These are phyloP conservation scores for Cordyceps cicadae DNA, from an alignment of 2,329 filamentous ascomycete genomes.

Conservation along the genomic window DNA sequence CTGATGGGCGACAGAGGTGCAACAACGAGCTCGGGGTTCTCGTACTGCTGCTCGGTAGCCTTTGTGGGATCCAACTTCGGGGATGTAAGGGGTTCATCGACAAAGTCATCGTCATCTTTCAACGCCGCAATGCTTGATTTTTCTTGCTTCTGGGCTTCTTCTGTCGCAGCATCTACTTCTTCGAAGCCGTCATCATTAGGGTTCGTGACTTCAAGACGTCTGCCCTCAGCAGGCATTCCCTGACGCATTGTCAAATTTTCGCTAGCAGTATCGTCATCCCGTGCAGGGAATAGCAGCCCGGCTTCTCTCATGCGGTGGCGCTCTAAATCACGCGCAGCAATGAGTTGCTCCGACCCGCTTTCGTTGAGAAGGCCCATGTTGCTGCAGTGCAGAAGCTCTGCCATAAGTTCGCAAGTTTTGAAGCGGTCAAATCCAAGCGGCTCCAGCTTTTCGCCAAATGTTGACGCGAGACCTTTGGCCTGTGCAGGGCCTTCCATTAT, in stretches of 20 bases:
- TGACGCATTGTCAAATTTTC: conserved; percentile 58
- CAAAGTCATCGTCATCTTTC: conserved; percentile 66
- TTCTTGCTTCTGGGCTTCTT: conserved; percentile 41
- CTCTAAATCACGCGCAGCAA: conserved; percentile 70
- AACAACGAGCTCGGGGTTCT: conserved; percentile 49
- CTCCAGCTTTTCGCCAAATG: conserved; percentile 85
- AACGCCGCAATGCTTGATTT: not conserved
- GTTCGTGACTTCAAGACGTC: conserved; percentile 71
- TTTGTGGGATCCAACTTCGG: conserved; percentile 54
- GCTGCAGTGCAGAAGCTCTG: conserved; percentile 91
- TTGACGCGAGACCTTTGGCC: conserved; percentile 69
- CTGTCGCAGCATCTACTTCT: conserved; percentile 64
- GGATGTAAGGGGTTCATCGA: conserved; percentile 69
- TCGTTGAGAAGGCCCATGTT: conserved; percentile 98
- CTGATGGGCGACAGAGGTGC: conserved; percentile 48
- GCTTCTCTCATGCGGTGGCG: conserved; percentile 70
- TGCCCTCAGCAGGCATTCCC: conserved; percentile 48
- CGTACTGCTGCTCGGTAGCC: conserved; percentile 41
- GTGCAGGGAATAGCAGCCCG: conserved; percentile 53
- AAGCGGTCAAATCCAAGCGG: conserved; percentile 95
- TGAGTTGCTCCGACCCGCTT: conserved; percentile 77
- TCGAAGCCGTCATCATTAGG: conserved; percentile 87
- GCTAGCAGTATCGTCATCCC: conserved; percentile 29
- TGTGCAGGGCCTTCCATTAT: conserved; percentile 71
- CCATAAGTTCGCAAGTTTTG: conserved; percentile 98